Evolutionary conservation across 352 stramenopile genomes (phyloP).

Genomic region (Globisporangium carolinianum): DNA sequence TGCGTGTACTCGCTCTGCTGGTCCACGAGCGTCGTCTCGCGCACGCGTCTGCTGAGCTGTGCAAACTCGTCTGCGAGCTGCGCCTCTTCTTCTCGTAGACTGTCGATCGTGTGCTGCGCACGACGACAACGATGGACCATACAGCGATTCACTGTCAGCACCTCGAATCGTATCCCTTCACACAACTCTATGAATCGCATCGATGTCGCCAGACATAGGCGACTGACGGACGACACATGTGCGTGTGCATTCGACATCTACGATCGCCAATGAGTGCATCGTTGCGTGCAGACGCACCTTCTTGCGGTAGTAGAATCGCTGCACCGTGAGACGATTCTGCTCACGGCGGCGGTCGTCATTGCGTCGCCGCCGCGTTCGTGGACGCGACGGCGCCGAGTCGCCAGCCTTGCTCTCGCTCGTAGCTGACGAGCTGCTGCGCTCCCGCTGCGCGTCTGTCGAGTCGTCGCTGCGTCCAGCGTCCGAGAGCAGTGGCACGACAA

Average conservation of each 20-base stretch:
- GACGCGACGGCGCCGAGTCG: not conserved
- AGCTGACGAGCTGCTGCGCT: not conserved
- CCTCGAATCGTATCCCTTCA: too few relatives aligned
- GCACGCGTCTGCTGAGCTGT: not conserved
- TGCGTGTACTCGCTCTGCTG: slow-evolving; percentile 4
- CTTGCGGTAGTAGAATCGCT: slow-evolving; percentile 4
- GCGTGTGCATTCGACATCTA: not conserved
- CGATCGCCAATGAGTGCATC: not conserved
- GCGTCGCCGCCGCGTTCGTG: not conserved
- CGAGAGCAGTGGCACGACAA: not conserved
- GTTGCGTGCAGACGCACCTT: not conserved
- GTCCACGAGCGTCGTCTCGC: not conserved
- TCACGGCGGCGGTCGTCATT: not conserved
- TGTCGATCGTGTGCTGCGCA: not conserved
- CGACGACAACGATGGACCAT: too few relatives aligned
- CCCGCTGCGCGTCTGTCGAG: not conserved
- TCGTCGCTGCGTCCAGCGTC: not conserved
- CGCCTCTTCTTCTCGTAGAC: slow-evolving; percentile 1
- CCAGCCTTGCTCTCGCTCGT: not conserved
- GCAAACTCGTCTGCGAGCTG: not conserved
- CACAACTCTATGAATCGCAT: too few relatives aligned
- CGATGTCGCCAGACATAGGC: too few relatives aligned
- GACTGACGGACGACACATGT: too few relatives aligned
- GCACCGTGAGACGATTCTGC: slow-evolving; percentile 2
- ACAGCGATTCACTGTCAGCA: not conserved